phyloP scores from a whole-genome alignment of 192 early-diverging fungal genomes.

The Umbelopsis ramanniana region DNA sequence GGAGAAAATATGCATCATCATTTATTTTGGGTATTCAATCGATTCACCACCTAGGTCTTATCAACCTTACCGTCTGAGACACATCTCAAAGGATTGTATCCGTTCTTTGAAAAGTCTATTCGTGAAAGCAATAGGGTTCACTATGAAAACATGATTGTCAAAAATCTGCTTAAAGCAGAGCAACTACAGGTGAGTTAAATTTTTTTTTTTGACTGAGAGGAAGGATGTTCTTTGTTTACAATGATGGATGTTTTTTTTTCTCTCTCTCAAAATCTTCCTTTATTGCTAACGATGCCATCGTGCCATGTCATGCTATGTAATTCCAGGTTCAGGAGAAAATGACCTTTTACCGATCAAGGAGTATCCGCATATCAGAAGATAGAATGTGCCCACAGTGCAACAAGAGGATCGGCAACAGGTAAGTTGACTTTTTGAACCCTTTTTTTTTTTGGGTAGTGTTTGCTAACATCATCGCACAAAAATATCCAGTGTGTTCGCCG shows the following conservation, averaged over 20 bases:
- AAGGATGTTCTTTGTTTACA: no score
- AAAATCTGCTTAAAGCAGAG: conserved; percentile 73
- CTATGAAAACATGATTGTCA: conserved; percentile 68
- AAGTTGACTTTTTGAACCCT: conserved; percentile 22
- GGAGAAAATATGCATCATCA: no score
- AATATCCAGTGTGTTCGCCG: conserved; percentile 68
- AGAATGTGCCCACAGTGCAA: conserved; percentile 76
- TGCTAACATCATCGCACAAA: background rate
- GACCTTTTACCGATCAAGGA: conserved; percentile 56
- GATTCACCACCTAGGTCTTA: conserved; percentile 23
- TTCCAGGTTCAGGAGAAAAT: conserved; percentile 68
- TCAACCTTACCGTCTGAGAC: conserved; percentile 34
- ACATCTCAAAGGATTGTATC: conserved; percentile 44
- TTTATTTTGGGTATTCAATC: no score
- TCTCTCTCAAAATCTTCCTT: background rate
- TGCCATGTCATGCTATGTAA: conserved; percentile 2
- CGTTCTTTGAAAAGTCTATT: conserved; percentile 67
- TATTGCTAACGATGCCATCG: background rate
- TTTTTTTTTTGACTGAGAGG: no score
- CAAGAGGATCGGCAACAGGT: conserved; percentile 66
- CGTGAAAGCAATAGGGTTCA: conserved; percentile 63
- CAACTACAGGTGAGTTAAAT: conserved; percentile 55
- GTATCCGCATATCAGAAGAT: conserved; percentile 75
- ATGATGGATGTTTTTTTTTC: no score
- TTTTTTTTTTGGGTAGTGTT: no score